A percentile compares a stretch with the other conserved stretches of the same genome.
phyloP scores from a whole-genome alignment of 441 rosid genomes.

The Aleurites moluccanus region DNA sequence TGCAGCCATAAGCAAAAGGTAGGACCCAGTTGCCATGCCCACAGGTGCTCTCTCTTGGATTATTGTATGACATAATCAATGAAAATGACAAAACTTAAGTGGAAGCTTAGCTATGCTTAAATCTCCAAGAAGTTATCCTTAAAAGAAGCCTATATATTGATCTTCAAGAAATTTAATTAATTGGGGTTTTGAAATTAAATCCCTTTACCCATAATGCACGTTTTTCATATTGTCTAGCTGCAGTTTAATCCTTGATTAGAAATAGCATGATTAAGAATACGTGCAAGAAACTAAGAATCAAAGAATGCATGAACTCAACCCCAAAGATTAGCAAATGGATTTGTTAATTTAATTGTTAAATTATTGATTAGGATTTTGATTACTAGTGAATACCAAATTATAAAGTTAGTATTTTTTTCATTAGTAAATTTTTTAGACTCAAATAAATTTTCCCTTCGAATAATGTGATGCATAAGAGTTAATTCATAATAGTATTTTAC shows the following conservation, averaged over 20 bases:
- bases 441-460: too few species aligned
- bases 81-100: constrained; percentile 23
- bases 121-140: constrained; percentile 13
- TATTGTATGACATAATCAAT: constrained; percentile 30
- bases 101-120: not conserved
- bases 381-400: too few species aligned
- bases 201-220: not conserved
- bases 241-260: constrained; percentile 11
- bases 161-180: not conserved
- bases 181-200: not conserved
- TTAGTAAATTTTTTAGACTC: too few species aligned
- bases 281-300: too few species aligned
- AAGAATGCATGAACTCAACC: too few species aligned
- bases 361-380: too few species aligned
- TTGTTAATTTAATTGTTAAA: too few species aligned
- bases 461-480: too few species aligned
- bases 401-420: too few species aligned
- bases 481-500: too few species aligned
- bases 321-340: too few species aligned
- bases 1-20: not conserved
- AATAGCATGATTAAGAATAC: not conserved
- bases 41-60: not conserved
- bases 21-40: constrained; percentile 21
- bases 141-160: not conserved
- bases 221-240: not conserved